phyloP scores from a whole-genome alignment of 495 filamentous ascomycete genomes.

The Lophiostoma macrostomum region DNA sequence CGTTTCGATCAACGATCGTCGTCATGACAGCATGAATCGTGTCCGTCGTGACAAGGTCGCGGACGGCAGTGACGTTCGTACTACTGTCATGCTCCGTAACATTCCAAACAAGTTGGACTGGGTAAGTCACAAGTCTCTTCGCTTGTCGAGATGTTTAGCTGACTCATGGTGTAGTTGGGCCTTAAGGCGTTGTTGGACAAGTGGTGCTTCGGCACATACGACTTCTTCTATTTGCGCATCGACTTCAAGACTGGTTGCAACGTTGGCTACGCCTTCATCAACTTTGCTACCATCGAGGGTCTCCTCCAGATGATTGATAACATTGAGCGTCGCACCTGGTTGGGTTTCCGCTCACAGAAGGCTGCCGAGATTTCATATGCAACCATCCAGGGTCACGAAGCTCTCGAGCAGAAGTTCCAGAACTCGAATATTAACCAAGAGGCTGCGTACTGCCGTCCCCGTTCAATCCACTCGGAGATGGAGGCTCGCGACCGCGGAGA shows the following conservation, averaged over 20 bases:
- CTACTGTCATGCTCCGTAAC: conserved; percentile 83
- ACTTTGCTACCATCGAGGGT: conserved; percentile 74
- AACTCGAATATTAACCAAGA: conserved; percentile 96
- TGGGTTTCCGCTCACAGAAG: conserved; percentile 55
- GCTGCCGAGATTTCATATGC: conserved; percentile 90
- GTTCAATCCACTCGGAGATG: conserved; percentile 7
- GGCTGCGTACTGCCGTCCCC: conserved; percentile 69
- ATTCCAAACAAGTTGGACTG: conserved; percentile 89
- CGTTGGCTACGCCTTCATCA: conserved; percentile 97
- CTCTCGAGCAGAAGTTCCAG: conserved; percentile 87
- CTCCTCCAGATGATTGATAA: conserved; percentile 27
- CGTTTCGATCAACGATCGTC: neutral
- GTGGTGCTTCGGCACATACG: conserved; percentile 74
- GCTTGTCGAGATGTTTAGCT: conserved; percentile 1
- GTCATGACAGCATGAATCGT: conserved; percentile 13
- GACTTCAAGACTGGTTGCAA: conserved; percentile 52
- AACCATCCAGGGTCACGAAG: conserved; percentile 88
- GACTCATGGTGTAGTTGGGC: conserved; percentile 47
- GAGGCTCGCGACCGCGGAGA: neutral
- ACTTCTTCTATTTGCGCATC: conserved; percentile 95
- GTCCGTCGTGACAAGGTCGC: conserved; percentile 16
- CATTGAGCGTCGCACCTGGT: conserved; percentile 56
- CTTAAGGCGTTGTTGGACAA: conserved; percentile 78
- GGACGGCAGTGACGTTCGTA: conserved; percentile 29
- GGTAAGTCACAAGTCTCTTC: conserved; percentile 40